Conservation (phyloP, 768 basidiomycete species). For the Termitomyces sp. region DNA sequence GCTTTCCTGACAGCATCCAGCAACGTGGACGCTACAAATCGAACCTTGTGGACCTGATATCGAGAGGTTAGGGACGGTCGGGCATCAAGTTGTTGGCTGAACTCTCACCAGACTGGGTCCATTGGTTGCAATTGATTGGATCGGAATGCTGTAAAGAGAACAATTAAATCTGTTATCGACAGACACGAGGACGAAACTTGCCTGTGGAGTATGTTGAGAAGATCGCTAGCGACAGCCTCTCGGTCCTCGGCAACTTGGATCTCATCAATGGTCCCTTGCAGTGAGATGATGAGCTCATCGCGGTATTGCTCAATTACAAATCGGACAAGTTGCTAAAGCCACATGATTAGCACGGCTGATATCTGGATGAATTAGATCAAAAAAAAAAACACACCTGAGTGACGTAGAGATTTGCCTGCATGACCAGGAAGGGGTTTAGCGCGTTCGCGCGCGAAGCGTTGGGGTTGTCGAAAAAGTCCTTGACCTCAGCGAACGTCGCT, state of each 20-base stretch:
- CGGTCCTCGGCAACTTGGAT: slow-evolving; percentile 65
- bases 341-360: not conserved
- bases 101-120: slow-evolving; percentile 66
- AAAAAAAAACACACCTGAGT: slow-evolving; percentile 65
- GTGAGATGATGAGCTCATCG: slow-evolving; percentile 71
- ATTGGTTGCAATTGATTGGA: slow-evolving; percentile 89
- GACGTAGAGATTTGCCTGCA: slow-evolving; percentile 90
- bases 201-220: slow-evolving; percentile 85
- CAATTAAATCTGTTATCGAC: not conserved
- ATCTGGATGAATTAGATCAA: not conserved
- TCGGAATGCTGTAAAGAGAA: slow-evolving; percentile 63
- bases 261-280: slow-evolving; percentile 65
- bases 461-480: slow-evolving; percentile 90
- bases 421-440: slow-evolving; percentile 85
- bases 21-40: slow-evolving; percentile 88
- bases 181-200: slow-evolving; percentile 20
- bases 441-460: slow-evolving; percentile 84
- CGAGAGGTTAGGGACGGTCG: slow-evolving; percentile 16
- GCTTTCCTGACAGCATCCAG: slow-evolving; percentile 82
- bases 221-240: slow-evolving; percentile 83
- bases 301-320: slow-evolving; percentile 92
- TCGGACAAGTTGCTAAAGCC: slow-evolving; percentile 82
- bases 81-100: not conserved
- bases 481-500: slow-evolving; percentile 84
- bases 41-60: slow-evolving; percentile 80